These are phyloP conservation scores for Nothomitra cinnamomea DNA, from an alignment of 2,329 filamentous ascomycete species.

Conservation along the genomic window DNA sequence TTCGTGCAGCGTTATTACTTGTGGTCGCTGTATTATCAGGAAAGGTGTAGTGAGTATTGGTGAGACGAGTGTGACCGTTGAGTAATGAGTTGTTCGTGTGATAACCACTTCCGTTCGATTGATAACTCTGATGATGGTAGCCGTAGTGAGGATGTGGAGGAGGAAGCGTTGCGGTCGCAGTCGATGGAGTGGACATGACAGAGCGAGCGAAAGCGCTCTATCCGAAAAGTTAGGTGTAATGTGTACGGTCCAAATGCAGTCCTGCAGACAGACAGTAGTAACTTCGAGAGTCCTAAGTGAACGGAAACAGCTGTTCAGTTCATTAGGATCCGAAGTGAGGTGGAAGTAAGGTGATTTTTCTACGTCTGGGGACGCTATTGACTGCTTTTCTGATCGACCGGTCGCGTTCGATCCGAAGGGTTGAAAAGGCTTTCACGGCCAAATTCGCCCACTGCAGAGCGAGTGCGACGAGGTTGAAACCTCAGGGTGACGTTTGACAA, in stretches of 20 bases:
- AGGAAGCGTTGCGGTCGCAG: conserved; percentile 55
- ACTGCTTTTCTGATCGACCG: neutral
- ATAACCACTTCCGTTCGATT: conserved; percentile 33
- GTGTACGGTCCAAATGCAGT: no score
- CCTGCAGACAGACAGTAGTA: neutral
- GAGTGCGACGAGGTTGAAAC: neutral
- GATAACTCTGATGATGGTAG: conserved; percentile 39
- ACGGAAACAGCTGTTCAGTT: neutral
- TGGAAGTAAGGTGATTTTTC: neutral
- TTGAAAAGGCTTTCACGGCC: neutral
- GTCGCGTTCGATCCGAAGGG: conserved; percentile 1
- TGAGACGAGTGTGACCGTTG: conserved; percentile 22
- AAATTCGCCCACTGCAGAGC: conserved; percentile 1
- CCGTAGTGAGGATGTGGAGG: conserved; percentile 48
- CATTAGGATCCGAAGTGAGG: neutral
- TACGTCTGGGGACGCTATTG: neutral
- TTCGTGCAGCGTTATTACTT: neutral
- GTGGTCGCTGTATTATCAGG: conserved; percentile 13
- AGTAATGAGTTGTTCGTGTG: conserved; percentile 28
- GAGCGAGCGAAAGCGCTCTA: conserved; percentile 1
- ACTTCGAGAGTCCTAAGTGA: neutral
- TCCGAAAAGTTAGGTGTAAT: neutral
- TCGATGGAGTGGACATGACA: conserved; percentile 65
- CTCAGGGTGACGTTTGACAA: neutral
- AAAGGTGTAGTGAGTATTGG: conserved; percentile 25